These are phyloP conservation scores for Guyanaporus albipodus DNA, from an alignment of 768 basidiomycete species.

Conservation along the genomic window DNA sequence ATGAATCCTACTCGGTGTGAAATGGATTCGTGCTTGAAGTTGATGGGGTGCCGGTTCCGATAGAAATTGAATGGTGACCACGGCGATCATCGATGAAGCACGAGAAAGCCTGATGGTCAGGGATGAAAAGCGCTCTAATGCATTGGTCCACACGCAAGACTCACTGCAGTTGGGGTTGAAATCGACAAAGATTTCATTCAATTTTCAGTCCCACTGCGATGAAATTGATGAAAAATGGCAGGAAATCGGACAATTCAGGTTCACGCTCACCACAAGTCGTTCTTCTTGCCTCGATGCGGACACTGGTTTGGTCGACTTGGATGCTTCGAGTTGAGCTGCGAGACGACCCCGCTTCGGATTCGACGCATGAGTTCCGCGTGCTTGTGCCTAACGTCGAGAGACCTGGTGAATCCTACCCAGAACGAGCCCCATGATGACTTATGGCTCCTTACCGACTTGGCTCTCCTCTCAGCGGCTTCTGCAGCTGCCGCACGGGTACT, in stretches of 20 bases:
- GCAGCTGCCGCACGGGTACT: conserved; percentile 51
- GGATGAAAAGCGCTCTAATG: conserved; percentile 19
- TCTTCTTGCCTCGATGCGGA: conserved; percentile 40
- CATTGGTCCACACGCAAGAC: conserved; percentile 21
- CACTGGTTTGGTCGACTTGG: conserved; percentile 33
- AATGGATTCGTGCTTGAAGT: conserved; percentile 19
- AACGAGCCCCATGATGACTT: conserved; percentile 8
- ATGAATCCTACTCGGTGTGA: conserved; percentile 23
- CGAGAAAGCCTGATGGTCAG: conserved; percentile 34
- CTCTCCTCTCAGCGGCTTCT: conserved; percentile 58
- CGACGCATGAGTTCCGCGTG: conserved; percentile 39
- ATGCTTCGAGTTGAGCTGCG: conserved; percentile 39
- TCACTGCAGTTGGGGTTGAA: conserved; percentile 20
- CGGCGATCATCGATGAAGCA: conserved; percentile 33
- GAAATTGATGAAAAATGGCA: conserved; percentile 29
- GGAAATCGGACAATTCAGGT: conserved; percentile 13
- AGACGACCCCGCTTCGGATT: conserved; percentile 46
- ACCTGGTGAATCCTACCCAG: conserved; percentile 23
- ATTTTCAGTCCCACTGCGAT: conserved; percentile 41
- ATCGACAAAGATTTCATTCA: conserved; percentile 23
- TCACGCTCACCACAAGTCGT: conserved; percentile 41
- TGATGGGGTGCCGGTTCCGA: conserved; percentile 33
- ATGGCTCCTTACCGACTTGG: conserved; percentile 53
- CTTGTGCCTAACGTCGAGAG: conserved; percentile 33
- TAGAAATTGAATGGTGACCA: conserved; percentile 24